Conservation (phyloP, 306 rosid genomes). For the Neltuma alba region DNA sequence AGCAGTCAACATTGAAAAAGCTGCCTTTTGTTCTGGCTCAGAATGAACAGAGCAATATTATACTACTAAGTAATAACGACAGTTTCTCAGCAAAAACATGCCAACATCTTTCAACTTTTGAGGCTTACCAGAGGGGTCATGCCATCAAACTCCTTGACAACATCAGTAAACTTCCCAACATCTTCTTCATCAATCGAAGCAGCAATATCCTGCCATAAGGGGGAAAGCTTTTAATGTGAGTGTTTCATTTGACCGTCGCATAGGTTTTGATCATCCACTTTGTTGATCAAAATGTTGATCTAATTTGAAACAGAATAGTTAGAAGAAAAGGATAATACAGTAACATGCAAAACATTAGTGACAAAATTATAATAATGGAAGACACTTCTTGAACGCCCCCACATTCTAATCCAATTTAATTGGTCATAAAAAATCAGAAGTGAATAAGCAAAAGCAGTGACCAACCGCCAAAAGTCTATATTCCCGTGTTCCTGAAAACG, state of each 20-base stretch:
- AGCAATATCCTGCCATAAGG: constrained; percentile 64
- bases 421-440: background rate
- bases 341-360: background rate
- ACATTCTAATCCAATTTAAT: background rate
- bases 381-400: background rate
- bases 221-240: background rate
- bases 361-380: background rate
- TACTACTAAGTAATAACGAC: background rate
- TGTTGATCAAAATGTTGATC: background rate
- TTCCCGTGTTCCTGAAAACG: constrained; percentile 94
- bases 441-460: constrained; percentile 17
- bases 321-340: background rate
- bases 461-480: constrained; percentile 77
- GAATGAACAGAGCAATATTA: background rate
- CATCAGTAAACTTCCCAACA: constrained; percentile 80
- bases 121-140: constrained; percentile 86
- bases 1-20: constrained; percentile 9
- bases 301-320: background rate
- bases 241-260: background rate
- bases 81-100: background rate
- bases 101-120: background rate
- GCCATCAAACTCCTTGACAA: constrained; percentile 91
- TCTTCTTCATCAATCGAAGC: constrained; percentile 85
- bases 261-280: background rate
- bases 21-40: background rate